Conservation (phyloP, 2,329 filamentous ascomycete species). For the Exserohilum rostratum region DNA sequence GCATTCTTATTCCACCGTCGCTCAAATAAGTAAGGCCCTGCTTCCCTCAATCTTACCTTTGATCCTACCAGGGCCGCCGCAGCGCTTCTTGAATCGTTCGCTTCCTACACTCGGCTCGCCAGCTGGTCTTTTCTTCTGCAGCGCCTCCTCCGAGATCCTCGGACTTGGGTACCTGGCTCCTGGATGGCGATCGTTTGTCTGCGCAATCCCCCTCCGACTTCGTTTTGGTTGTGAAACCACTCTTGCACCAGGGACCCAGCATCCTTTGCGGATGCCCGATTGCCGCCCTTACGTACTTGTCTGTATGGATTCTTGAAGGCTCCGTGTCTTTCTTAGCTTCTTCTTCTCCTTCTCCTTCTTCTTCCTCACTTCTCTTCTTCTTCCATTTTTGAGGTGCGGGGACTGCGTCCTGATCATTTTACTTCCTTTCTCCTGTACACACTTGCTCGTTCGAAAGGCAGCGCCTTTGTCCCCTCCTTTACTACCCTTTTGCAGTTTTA, state of each 20-base stretch:
- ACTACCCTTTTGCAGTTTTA: constrained; percentile 4
- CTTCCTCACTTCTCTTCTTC: neutral
- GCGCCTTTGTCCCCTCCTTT: constrained; percentile 28
- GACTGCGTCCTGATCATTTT: constrained; percentile 10
- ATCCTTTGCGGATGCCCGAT: constrained; percentile 12
- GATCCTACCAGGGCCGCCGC: constrained; percentile 9
- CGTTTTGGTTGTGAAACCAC: constrained; percentile 34
- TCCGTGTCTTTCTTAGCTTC: neutral
- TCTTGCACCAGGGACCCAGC: constrained; percentile 20
- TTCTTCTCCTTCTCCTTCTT: neutral
- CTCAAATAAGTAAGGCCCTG: constrained; percentile 15
- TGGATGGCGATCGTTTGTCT: constrained; percentile 33
- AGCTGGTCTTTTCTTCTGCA: neutral
- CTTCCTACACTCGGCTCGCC: constrained; percentile 3
- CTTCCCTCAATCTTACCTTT: constrained; percentile 8
- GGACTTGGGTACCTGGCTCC: constrained; percentile 15
- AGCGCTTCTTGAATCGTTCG: constrained; percentile 2
- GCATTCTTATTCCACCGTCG: constrained; percentile 1
- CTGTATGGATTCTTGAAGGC: constrained; percentile 25
- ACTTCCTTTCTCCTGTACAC: constrained; percentile 2
- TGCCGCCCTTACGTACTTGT: constrained; percentile 15
- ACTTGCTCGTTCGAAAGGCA: constrained; percentile 14
- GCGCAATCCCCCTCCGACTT: constrained; percentile 11
- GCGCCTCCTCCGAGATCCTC: neutral
- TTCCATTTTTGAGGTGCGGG: neutral